phyloP scores from a whole-genome alignment of 2,329 filamentous ascomycete genomes.

The Periconia digitata region DNA sequence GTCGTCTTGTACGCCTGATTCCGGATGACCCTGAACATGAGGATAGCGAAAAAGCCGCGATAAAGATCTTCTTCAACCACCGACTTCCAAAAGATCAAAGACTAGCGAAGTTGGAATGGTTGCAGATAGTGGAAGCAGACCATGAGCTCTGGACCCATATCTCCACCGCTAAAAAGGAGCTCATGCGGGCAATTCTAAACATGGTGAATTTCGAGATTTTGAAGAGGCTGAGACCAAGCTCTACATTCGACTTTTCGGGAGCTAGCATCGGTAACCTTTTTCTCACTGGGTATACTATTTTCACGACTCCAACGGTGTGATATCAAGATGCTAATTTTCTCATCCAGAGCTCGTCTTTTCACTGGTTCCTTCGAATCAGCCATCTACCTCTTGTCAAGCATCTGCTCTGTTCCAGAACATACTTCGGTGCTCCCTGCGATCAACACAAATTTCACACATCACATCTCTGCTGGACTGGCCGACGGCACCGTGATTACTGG shows the following conservation, averaged over 20 bases:
- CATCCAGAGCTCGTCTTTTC: conserved; percentile 75
- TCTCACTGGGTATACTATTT: conserved; percentile 53
- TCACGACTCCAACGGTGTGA: too few species aligned
- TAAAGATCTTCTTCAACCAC: conserved; percentile 85
- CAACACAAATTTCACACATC: conserved; percentile 92
- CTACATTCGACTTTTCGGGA: conserved; percentile 52
- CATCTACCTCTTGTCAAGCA: conserved; percentile 84
- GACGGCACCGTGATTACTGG: conserved; percentile 81
- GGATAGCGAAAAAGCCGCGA: conserved; percentile 62
- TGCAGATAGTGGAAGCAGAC: conserved; percentile 81
- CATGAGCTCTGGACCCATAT: conserved; percentile 70
- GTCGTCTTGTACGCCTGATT: conserved; percentile 86
- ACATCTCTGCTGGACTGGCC: conserved; percentile 81
- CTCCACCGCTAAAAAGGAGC: conserved; percentile 53
- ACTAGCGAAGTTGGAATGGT: conserved; percentile 76
- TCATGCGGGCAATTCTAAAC: conserved; percentile 54
- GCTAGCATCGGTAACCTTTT: conserved; percentile 56
- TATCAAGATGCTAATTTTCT: background rate
- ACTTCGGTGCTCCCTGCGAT: conserved; percentile 85
- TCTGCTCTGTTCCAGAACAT: conserved; percentile 78
- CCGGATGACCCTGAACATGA: conserved; percentile 61
- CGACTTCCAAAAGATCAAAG: conserved; percentile 66
- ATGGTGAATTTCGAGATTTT: conserved; percentile 54
- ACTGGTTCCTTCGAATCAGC: conserved; percentile 90
- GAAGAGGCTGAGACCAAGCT: conserved; percentile 50